Evolutionary conservation across 768 basidiomycete species (phyloP), one percentile per base, ranked within the genome.

Genomic region (Mycena rebaudengoi): DNA sequence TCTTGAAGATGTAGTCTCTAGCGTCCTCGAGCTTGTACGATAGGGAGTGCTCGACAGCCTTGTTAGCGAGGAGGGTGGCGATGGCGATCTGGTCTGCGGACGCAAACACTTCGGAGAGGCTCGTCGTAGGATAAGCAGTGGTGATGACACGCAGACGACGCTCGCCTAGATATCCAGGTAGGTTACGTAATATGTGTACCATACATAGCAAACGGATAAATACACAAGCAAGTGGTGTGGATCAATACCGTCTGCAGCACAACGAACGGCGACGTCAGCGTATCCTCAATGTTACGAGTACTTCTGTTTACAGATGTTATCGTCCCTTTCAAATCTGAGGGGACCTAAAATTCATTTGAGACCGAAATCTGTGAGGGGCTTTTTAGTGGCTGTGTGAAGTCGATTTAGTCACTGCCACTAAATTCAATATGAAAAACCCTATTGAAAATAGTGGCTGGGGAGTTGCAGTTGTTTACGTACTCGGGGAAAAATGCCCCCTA

Each of bases 211-310:
- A 59, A 51, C 13, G 25, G 30, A 46, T 50, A 6, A 45, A 51
- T 26, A 86, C 94, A 96, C 69, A 89, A 96, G 74, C 92, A 95
- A 0, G 96, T 95, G 0, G 96, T 98, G 75, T 98, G 96, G 23
- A 99, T 82, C 20, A 98, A 90, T 13, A 95, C 97, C 28, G 95
- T 96, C 75, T 98, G 97, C 77, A 98, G 82, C 33, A 98, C 96
- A 43, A 98, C 95, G 71, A 95, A 94, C 0, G 96, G 92, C 26
- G 91, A 83, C 0, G 91, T 94, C 68, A 99, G 85, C 33, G 92
- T 91, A 75, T 99, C 97, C 75, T 99, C 97, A 65, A 99, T 94
- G 74, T n/a, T n/a, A n/a, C n/a, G n/a, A n/a, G n/a, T n/a, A n/a
- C n/a, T n/a, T n/a, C n/a, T n/a, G n/a, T n/a, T n/a, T n/a, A n/a